Percentiles rank a stretch among this genome's conserved stretches.
These are phyloP conservation scores for Phytophthora parvispora DNA, from an alignment of 352 stramenopile species.

Conservation along the genomic window DNA sequence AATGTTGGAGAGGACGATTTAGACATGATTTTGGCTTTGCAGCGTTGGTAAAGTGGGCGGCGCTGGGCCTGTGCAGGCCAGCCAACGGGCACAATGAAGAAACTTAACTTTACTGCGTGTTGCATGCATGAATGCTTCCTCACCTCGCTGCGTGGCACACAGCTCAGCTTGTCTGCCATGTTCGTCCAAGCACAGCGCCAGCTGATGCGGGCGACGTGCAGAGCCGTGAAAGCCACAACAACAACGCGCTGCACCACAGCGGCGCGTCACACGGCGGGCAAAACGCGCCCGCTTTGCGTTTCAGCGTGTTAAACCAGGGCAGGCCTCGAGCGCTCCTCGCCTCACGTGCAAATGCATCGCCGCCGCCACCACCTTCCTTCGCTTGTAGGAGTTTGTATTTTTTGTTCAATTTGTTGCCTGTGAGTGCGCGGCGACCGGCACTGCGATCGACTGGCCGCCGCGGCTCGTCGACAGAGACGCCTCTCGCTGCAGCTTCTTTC, in stretches of 20 bases:
- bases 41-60: slow-evolving; percentile 13
- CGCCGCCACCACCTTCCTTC: slow-evolving; percentile 5
- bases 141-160: background rate
- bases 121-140: background rate
- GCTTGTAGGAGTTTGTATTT: slow-evolving; percentile 35
- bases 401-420: slow-evolving; percentile 27
- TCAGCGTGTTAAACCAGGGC: slow-evolving; percentile 22
- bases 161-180: slow-evolving; percentile 13
- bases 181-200: slow-evolving; percentile 19
- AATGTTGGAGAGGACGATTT: slow-evolving; percentile 46
- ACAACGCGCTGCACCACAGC: slow-evolving; percentile 24
- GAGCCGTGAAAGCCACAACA: slow-evolving; percentile 19
- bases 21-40: slow-evolving; percentile 45
- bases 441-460: slow-evolving; percentile 32
- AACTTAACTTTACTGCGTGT: slow-evolving; percentile 15
- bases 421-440: slow-evolving; percentile 11
- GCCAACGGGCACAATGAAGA: slow-evolving; percentile 22
- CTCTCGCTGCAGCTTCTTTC: slow-evolving; percentile 30
- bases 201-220: slow-evolving; percentile 12
- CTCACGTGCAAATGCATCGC: background rate
- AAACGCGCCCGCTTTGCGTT: slow-evolving; percentile 16
- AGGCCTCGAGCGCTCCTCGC: background rate
- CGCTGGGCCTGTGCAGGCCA: slow-evolving; percentile 3
- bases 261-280: slow-evolving; percentile 25
- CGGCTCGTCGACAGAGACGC: slow-evolving; percentile 21